A percentile compares a stretch with the other conserved stretches of the same genome.
Conservation (phyloP, 2,329 filamentous ascomycete genomes). For the Metarhizium brunneum region DNA sequence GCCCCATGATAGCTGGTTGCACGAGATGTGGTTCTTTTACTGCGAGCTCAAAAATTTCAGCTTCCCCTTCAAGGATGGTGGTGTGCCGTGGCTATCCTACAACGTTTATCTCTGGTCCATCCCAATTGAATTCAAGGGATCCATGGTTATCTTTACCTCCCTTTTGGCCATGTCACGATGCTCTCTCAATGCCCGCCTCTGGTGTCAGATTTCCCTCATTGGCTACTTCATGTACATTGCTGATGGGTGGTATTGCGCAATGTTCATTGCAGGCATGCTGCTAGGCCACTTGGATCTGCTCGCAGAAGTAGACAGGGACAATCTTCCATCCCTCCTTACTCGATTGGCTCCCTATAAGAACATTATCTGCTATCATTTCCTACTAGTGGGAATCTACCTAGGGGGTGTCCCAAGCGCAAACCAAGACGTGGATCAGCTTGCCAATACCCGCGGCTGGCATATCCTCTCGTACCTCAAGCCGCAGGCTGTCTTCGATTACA, state of each 20-base stretch:
- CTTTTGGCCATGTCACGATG: constrained; percentile 48
- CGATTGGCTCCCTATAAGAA: constrained; percentile 37
- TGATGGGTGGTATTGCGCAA: constrained; percentile 53
- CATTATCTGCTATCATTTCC: constrained; percentile 41
- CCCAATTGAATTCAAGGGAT: constrained; percentile 54
- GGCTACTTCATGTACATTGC: constrained; percentile 60
- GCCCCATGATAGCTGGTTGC: constrained; percentile 29
- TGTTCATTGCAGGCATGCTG: constrained; percentile 53
- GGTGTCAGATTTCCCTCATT: constrained; percentile 42
- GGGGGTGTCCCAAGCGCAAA: constrained; percentile 50
- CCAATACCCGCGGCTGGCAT: constrained; percentile 49
- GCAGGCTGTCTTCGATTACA: constrained; percentile 55
- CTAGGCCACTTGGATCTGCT: constrained; percentile 53
- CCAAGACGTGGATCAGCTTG: constrained; percentile 36
- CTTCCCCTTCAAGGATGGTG: constrained; percentile 52
- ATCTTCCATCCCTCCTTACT: constrained; percentile 38
- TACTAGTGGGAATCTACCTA: constrained; percentile 42
- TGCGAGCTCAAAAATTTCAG: constrained; percentile 59
- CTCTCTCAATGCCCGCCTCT: constrained; percentile 43
- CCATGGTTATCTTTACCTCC: constrained; percentile 51
- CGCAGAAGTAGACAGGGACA: constrained; percentile 30
- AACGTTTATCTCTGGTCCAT: constrained; percentile 57
- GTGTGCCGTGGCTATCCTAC: constrained; percentile 39
- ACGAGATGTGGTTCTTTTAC: constrained; percentile 42
- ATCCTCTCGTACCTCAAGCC: constrained; percentile 53